phyloP scores from a whole-genome alignment of 2,329 filamentous ascomycete species.

The Phialophora verrucosa region DNA sequence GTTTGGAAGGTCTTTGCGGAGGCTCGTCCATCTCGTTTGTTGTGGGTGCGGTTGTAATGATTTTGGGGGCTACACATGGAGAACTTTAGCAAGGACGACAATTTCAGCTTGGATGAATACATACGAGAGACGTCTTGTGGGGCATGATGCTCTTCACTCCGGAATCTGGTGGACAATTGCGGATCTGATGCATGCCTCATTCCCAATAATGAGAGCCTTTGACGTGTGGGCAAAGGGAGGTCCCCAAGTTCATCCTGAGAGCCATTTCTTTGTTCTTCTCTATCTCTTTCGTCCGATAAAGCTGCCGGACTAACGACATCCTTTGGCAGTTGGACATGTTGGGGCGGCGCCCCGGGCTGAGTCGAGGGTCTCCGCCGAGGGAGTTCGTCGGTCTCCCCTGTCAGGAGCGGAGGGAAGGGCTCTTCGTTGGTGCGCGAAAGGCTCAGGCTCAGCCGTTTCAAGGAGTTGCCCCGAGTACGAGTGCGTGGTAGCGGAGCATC shows the following conservation, averaged over 20 bases:
- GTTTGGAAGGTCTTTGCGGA: slow-evolving; percentile 42
- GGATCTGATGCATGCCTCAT: slow-evolving; percentile 94
- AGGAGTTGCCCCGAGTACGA: slow-evolving; percentile 32
- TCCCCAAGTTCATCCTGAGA: slow-evolving; percentile 34
- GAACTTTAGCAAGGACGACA: slow-evolving; percentile 4
- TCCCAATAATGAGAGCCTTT: slow-evolving; percentile 72
- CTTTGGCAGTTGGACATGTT: slow-evolving; percentile 13
- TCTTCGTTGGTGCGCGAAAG: slow-evolving; percentile 34
- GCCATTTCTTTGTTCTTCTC: slow-evolving; percentile 11
- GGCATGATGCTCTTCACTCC: slow-evolving; percentile 57
- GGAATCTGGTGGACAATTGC: slow-evolving; percentile 78
- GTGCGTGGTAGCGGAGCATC: slow-evolving; percentile 2
- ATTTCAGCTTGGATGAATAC: slow-evolving; percentile 3
- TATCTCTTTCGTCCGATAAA: slow-evolving; percentile 5
- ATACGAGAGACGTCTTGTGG: slow-evolving; percentile 53
- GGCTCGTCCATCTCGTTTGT: slow-evolving; percentile 61
- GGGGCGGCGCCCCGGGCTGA: slow-evolving; percentile 5
- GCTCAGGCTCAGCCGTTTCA: slow-evolving; percentile 36
- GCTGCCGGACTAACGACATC: slow-evolving; percentile 14
- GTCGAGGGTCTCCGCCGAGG: neutral
- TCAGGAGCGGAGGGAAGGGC: slow-evolving; percentile 28
- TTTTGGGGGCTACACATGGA: slow-evolving; percentile 60
- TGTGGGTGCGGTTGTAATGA: slow-evolving; percentile 92
- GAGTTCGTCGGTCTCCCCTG: slow-evolving; percentile 28
- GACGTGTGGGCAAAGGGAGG: slow-evolving; percentile 47